Base-by-base conservation (phyloP, 2,329 filamentous ascomycete genomes). In the Claviceps fusiformis region DNA sequence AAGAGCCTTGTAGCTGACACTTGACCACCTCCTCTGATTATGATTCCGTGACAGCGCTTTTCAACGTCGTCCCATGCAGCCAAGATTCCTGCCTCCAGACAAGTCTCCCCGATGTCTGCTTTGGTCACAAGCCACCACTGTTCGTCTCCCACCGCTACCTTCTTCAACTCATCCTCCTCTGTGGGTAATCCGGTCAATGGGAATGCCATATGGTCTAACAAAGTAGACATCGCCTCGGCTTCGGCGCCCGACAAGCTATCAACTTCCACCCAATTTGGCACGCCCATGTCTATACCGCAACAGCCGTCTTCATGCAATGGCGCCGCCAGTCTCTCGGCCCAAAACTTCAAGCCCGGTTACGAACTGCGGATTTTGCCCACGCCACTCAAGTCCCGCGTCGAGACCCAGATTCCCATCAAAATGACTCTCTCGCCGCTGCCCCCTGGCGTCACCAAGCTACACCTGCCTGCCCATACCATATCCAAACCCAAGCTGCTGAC, bases 321-420 rank as follows among this genome's bases (percentile, higher is more conserved):
- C n/a, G 15, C 60, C 27, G 24, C 60, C 33, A 19, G 24, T 50
- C 27, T 55, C 60, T 7, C 54, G 59, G 27, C 56, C 11, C 70
- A 65, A 49, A 66, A 61, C 43, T 71, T 69, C 48, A 64, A 61
- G 19, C 61, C 65, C 33, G 62, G 62, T 19, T 76, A 70, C 52
- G 70, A 71, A 52, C 68, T 88, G 44, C 79, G 77, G 13, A 80
- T 88, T 47, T 77, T 84, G 59, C 81, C 83, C 5, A 87, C 82
- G 3, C 85, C 85, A 5, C 67, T 81, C 55, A 97, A 96, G 70
- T 95, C 91, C 17, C 84, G 93, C 27, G 93, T 97, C 19, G 93
- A 98, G 73, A 97, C 93, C 0, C 93, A 97, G 67, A 96, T 97
- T 62, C 88, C 87, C 9, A 89, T 96, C 61, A 85, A 85, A 63